Evolutionary conservation across 495 filamentous ascomycete genomes (phyloP).

Genomic region (Penicillium lagena): DNA sequence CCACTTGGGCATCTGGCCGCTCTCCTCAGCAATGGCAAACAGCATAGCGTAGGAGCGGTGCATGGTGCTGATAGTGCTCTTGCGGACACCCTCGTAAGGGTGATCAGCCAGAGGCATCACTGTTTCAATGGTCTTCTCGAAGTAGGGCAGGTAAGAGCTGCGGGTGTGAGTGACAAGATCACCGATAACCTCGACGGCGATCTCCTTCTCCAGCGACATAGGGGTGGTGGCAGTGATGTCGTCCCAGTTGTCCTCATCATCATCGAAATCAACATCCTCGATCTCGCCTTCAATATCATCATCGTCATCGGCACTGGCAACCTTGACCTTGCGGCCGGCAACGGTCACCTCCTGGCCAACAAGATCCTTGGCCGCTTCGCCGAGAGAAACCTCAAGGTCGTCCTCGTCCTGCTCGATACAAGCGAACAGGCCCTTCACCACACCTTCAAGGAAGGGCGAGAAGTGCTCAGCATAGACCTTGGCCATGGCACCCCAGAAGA

Average conservation of each 20-base stretch:
- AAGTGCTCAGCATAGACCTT: constrained; percentile 94
- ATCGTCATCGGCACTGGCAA: constrained; percentile 52
- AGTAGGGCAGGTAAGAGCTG: constrained; percentile 71
- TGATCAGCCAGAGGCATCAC: constrained; percentile 78
- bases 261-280: constrained; percentile 63
- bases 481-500: constrained; percentile 89
- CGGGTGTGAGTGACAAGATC: constrained; percentile 85
- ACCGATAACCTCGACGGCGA: constrained; percentile 89
- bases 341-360: constrained; percentile 70
- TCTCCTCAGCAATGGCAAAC: constrained; percentile 79
- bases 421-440: constrained; percentile 77
- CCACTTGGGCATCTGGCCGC: constrained; percentile 74
- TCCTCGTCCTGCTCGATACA: constrained; percentile 87
- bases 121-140: constrained; percentile 82
- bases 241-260: constrained; percentile 78
- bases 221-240: constrained; percentile 75
- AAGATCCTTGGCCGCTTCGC: constrained; percentile 70
- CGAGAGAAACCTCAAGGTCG: constrained; percentile 73
- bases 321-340: constrained; percentile 77
- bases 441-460: constrained; percentile 75
- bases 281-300: constrained; percentile 51
- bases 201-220: constrained; percentile 93
- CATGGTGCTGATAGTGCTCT: constrained; percentile 79
- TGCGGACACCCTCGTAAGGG: constrained; percentile 86
- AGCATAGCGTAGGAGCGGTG: constrained; percentile 92